Evolutionary conservation across 2,329 filamentous ascomycete genomes (phyloP).

Genomic region (Akanthomyces dipterigenus): DNA sequence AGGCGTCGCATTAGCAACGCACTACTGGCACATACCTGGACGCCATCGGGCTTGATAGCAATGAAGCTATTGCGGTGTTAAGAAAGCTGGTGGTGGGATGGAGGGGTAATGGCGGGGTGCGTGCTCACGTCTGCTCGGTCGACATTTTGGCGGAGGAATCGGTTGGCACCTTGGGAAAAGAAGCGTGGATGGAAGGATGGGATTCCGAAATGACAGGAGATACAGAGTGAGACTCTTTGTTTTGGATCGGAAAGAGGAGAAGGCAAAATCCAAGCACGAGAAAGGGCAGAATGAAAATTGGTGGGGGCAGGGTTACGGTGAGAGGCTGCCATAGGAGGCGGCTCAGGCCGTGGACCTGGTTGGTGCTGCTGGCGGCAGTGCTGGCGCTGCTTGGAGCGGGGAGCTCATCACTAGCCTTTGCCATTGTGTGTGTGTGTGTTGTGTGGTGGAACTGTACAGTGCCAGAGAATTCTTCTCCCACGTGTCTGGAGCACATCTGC

Average conservation of each 20-base stretch:
- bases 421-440: slow-evolving; percentile 23
- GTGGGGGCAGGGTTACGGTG: slow-evolving; percentile 36
- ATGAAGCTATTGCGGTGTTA: slow-evolving; percentile 70
- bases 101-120: slow-evolving; percentile 27
- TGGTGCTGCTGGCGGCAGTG: slow-evolving; percentile 14
- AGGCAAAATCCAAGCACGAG: slow-evolving; percentile 30
- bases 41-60: slow-evolving; percentile 99
- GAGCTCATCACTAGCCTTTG: slow-evolving; percentile 28
- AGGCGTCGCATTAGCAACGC: neutral
- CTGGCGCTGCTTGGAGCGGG: slow-evolving; percentile 21
- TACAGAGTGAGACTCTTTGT: slow-evolving; percentile 19
- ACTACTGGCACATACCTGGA: slow-evolving; percentile 65
- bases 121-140: slow-evolving; percentile 80
- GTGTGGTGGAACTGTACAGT: slow-evolving; percentile 13
- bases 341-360: slow-evolving; percentile 15
- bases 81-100: slow-evolving; percentile 8
- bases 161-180: slow-evolving; percentile 23
- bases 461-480: slow-evolving; percentile 2
- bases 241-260: slow-evolving; percentile 25
- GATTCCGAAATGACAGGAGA: slow-evolving; percentile 24
- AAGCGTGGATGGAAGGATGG: slow-evolving; percentile 21
- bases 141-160: slow-evolving; percentile 49
- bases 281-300: slow-evolving; percentile 34
- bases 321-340: slow-evolving; percentile 21
- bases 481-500: neutral